Evolutionary conservation across 2,329 filamentous ascomycete genomes (phyloP), one percentile per base, ranked within the genome.

Genomic region (Cordyceps cicadae): DNA sequence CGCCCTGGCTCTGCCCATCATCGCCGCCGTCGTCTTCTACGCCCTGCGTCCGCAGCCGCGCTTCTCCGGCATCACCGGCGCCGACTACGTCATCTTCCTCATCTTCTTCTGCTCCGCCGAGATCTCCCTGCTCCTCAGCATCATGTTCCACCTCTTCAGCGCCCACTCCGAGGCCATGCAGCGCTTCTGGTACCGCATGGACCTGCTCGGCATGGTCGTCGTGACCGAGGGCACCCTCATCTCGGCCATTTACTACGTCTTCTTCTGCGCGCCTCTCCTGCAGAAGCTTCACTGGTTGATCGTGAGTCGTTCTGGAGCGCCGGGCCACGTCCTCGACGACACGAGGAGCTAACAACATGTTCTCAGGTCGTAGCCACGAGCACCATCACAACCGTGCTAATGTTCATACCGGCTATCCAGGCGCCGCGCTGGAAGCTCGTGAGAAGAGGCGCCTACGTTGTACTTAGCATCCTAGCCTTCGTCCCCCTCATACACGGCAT

Each of bases 1-100:
- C 9, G 63, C 62, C 52, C 12, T 63, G 8, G 26, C 62, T 8
- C 60, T 64, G 5, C 62, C 59, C 12, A 45, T 64, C 29, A n/a
- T 59, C 48, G 60, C 57, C 26, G 29, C 19, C 49, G n/a, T 34
- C 49, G 49, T 51, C 14, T 7, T 51, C 24, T 19, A 3, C 15
- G 29, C n/a, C 15, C 15, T 51, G 14, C 45, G 14, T 19, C 17
- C 15, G 49, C 49, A 51, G 49, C 14, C 49, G 24, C 49, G 29
- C 26, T 51, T 51, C 49, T n/a, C 17, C 21, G 29, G 17, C 49
- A 26, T 34, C 15, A 6, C 49, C 8, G 49, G 17, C 14, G 17
- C 14, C 14, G 49, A 51, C 26, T 51, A 51, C 26, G 29, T 26
- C 29, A n/a, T 51, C 7, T 51, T 51, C 26, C 17, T 14, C 15